Conservation (phyloP, 2,329 filamentous ascomycete species). For the Karstenula rhodostoma region DNA sequence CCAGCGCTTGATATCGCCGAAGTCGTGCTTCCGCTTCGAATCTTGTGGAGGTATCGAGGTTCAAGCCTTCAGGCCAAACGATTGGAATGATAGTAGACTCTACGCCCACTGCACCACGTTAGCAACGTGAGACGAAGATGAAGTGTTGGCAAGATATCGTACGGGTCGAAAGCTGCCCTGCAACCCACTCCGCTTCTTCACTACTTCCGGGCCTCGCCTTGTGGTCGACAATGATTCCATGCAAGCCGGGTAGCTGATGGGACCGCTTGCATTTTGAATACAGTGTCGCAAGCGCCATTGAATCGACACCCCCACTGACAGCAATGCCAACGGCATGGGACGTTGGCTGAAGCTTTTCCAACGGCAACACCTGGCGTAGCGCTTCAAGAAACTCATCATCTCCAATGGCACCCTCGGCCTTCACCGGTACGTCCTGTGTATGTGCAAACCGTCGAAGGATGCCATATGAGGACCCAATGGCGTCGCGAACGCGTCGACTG, state of each 20-base stretch:
- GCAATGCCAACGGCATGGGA: conserved; percentile 64
- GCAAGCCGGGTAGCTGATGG: conserved; percentile 44
- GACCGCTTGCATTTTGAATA: conserved; percentile 54
- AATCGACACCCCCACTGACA: conserved; percentile 92
- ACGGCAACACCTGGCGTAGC: conserved; percentile 16
- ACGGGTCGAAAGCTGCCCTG: conserved; percentile 57
- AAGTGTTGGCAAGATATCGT: conserved; percentile 19
- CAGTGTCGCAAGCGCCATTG: conserved; percentile 90
- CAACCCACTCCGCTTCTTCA: conserved; percentile 63
- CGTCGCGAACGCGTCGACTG: background rate
- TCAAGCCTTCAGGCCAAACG: conserved; percentile 46
- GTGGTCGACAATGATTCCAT: conserved; percentile 70
- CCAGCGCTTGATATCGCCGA: conserved; percentile 77
- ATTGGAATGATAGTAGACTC: conserved; percentile 45
- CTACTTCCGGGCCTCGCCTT: conserved; percentile 63
- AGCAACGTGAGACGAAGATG: conserved; percentile 12
- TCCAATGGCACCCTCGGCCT: conserved; percentile 30
- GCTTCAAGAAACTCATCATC: conserved; percentile 38
- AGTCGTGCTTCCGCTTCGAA: conserved; percentile 80
- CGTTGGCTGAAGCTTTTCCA: conserved; percentile 12
- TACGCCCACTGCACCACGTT: conserved; percentile 36
- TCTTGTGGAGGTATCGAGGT: conserved; percentile 62
- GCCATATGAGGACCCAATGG: background rate
- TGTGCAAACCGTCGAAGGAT: background rate
- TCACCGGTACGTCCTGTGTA: conserved; percentile 20